Conservation (phyloP, 2,329 filamentous ascomycete genomes). For the Phoma sp. region DNA sequence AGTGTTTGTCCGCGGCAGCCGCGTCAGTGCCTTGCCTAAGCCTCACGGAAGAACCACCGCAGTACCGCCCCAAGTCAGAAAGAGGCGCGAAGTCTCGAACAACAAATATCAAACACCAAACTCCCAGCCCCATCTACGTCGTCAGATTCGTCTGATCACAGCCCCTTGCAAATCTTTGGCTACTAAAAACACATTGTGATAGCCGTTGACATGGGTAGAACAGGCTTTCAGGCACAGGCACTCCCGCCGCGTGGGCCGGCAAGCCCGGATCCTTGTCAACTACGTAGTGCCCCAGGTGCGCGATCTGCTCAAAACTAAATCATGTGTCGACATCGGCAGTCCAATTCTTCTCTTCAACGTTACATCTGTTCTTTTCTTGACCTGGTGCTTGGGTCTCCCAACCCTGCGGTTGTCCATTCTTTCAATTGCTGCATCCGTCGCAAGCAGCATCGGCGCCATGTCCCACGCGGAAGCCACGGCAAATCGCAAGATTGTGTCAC, state of each 20-base stretch:
- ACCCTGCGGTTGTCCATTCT: conserved; percentile 16
- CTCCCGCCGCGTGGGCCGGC: conserved; percentile 15
- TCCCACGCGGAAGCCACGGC: conserved; percentile 29
- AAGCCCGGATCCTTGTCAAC: conserved; percentile 17
- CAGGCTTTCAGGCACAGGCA: conserved; percentile 17
- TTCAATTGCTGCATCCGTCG: conserved; percentile 8
- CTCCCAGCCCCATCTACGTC: not conserved
- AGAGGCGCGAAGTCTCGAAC: not conserved
- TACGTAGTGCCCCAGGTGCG: conserved; percentile 13
- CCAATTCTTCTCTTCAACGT: conserved; percentile 7
- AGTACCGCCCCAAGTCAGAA: not conserved
- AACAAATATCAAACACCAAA: conserved; percentile 2
- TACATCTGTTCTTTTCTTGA: conserved; percentile 15
- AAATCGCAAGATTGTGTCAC: conserved; percentile 34
- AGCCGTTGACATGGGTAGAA: conserved; percentile 22
- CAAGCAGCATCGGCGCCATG: conserved; percentile 25
- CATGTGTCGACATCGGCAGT: conserved; percentile 1
- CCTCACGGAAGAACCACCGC: not conserved
- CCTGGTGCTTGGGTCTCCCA: conserved; percentile 14
- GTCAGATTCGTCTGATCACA: conserved; percentile 4
- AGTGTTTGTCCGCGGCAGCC: conserved; percentile 6
- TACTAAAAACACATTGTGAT: conserved; percentile 9
- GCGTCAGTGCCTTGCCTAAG: not conserved
- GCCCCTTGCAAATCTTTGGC: conserved; percentile 5
- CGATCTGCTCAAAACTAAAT: conserved; percentile 8